Base-by-base conservation (phyloP, 1,284 basidiomycete genomes). In the Trametes versicolor region DNA sequence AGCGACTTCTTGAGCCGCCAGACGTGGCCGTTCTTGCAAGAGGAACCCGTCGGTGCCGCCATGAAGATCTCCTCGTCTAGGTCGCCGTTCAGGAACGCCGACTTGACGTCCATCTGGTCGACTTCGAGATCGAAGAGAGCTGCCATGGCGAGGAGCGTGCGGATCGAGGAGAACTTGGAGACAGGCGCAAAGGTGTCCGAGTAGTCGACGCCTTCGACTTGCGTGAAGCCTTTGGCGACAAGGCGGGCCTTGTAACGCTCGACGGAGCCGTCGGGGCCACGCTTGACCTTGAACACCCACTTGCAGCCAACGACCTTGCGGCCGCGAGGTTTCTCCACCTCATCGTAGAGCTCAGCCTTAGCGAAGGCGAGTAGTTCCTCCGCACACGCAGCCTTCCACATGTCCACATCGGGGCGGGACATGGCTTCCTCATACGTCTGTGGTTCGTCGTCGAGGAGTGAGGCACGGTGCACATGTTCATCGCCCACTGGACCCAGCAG, bases 101-200 rank as follows among this genome's bases (percentile, higher is more conserved):
- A 81, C 43, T 82, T 81, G 52, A 86, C 72, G 63, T 87, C 81
- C 6, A 82, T 73, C 47, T 82, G 80, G 34, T 78, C 71, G 1
- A 80, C 56, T 13, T 80, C 75, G 74, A 80, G 81, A 49, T 77
- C 74, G 0, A 72, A 52, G 2, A 58, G 19, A 1, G 51, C 78
- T 7, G 78, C 81, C 2, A 84, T 66, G 12, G 80, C 71, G 0
- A 82, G 68, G 0, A 85, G 56, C 1, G 78, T 45, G 0, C 78
- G 73, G 29, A 81, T 74, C 0, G 80, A 79, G 48, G 79, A 72
- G 58, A 79, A 72, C 1, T 75, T 74, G 0, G 75, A 75, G 0
- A 80, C 82, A 0, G 82, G 82, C n/a, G 82, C 77, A 60, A 78
- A 81, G 0, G 82, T 84, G 6, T 81, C 76, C 0, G 71, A 69